Base-by-base conservation (phyloP, 2,329 filamentous ascomycete species). In the Scortechinia acanthostroma region DNA sequence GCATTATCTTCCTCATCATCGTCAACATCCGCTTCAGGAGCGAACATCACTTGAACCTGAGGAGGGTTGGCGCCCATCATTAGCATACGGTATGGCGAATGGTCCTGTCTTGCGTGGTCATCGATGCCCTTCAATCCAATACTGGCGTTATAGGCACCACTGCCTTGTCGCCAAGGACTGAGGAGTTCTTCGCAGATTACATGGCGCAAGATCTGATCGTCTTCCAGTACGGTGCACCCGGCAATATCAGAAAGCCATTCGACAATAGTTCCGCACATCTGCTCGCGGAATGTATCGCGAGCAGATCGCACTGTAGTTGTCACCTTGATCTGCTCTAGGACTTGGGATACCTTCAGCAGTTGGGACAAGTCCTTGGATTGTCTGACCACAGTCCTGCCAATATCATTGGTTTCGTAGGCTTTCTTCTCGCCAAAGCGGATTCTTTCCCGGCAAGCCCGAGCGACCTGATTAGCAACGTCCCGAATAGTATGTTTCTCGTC, bases 241-340 rank as follows among this genome's bases (percentile, higher is more conserved):
- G 90, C 80, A 55, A 98, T 94, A 62, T 98, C 94, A 44, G 83
- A 77, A 17, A 98, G 75, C 94, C 94, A 98, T 55, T 96, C 91
- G 45, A 98, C 86, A 49, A 98, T 91, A 15, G 90, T 89, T n/a
- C 88, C 90, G 55, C 91, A 96, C 94, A 98, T 98, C 60, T 97
- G 88, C 60, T 98, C 93, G 48, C 93, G 79, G 66, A 97, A 98
- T 0, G 90, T 97, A 64, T 98, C 93, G 53, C 94, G 79, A 3
- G 93, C 82, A 6, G 91, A 95, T 40, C 93, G 81, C 49, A 98
- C 90, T 1, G 93, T 98, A 43, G 96, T 89, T 0, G 93, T 97
- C 47, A 98, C 81, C 59, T 95, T 91, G 62, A 98, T 96, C 49
- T 95, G 84, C 63, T 98, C 93, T 51, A 98, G 87, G 19, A 93